Base-by-base conservation (phyloP, 768 basidiomycete species). In the Boletus insuetus region DNA sequence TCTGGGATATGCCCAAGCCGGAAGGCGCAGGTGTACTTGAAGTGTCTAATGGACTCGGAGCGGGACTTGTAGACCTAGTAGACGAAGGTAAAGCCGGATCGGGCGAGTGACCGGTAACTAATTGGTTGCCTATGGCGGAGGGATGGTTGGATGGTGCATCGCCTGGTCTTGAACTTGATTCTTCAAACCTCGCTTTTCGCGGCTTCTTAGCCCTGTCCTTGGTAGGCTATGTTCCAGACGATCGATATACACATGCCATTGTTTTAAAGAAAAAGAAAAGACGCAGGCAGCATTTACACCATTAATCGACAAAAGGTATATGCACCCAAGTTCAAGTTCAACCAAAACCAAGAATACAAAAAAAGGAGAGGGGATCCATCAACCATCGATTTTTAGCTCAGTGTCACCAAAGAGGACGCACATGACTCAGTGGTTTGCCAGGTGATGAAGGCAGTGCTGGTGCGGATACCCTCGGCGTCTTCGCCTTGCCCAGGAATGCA, bases 331-430 rank as follows among this genome's bases (percentile, higher is more conserved):
- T 55, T 52, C 63, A 58, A 55, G 43, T 56, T 52, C 50, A 58
- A 54, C 26, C 49, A 48, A 54, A 44, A 20, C 43, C 52, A 55
- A 53, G 26, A 57, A 58, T 54, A 38, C 47, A 45, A 2, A 35
- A 5, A 24, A 58, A 55, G 19, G 54, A 54, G 59, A 32, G 35
- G 41, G 53, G 31, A 62, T 56, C 64, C 64, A 66, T 73, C 70
- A 74, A 84, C 79, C 75, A 79, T 72, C 69, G 53, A 71, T 77
- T 74, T 69, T 74, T 68, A 65, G 60, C 71, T 70, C 67, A 39
- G 68, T 82, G 73, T 75, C 77, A 83, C 84, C 86, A 77, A 78
- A 84, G 82, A 78, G 82, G 81, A 91, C 89, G 87, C 83, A 92
- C 89, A 84, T 92, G 89, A 74, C 82, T 85, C 77, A 91, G 73